Conservation (phyloP, 1,284 basidiomycete genomes). For the Limonomyces culmigenus region DNA sequence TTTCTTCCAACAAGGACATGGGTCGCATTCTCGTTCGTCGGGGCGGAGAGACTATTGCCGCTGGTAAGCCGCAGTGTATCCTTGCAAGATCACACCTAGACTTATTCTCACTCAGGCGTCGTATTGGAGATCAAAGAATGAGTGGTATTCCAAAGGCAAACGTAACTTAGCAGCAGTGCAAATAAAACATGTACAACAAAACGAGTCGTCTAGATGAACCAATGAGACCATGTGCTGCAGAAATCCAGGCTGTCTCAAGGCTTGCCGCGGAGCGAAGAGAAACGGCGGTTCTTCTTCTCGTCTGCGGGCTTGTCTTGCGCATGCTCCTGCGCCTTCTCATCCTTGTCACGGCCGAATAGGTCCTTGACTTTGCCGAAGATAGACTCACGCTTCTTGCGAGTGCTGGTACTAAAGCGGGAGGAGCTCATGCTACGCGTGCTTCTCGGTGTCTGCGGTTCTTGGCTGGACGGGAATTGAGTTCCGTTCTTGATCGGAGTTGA, state of each 20-base stretch:
- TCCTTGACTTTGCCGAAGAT: conserved; percentile 12
- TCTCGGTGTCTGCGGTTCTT: conserved; percentile 2
- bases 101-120: conserved; percentile 6
- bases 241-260: neutral
- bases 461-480: too few relatives aligned
- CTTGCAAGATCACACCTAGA: neutral
- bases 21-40: conserved; percentile 78
- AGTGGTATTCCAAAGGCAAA: neutral
- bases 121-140: conserved; percentile 7
- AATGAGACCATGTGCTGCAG: neutral
- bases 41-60: conserved; percentile 88
- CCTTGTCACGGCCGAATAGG: conserved; percentile 2
- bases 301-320: too few relatives aligned
- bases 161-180: neutral
- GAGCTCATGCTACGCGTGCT: conserved; percentile 6
- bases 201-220: conserved; percentile 1
- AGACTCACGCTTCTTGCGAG: conserved; percentile 11
- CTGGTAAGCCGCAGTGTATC: conserved; percentile 34
- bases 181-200: conserved; percentile 1
- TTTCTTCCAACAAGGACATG: conserved; percentile 91
- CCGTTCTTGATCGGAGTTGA: too few relatives aligned
- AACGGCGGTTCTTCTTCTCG: conserved; percentile 4
- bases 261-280: neutral
- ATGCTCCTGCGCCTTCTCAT: too few relatives aligned
- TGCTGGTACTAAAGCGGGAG: conserved; percentile 6